Base-by-base conservation (phyloP, 768 basidiomycete species). In the Trametes villosa region DNA sequence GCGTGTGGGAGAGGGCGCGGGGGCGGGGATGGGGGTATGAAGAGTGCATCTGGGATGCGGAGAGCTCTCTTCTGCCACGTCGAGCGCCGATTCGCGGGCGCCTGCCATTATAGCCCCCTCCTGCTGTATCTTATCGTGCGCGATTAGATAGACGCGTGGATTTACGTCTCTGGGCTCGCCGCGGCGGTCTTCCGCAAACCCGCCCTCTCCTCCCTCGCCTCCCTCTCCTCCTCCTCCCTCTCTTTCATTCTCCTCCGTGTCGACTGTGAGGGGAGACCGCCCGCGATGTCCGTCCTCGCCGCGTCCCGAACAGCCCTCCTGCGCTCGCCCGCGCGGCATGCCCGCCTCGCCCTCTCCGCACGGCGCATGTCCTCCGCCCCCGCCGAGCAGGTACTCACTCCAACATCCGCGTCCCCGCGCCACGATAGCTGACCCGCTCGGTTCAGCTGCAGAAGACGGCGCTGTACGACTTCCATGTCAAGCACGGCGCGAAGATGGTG, bases 401-500 rank as follows among this genome's bases (percentile, higher is more conserved):
- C n/a, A 5, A n/a, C 4, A 8, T 1, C 1, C 20, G 9, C 7
- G 4, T 18, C 13, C 22, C 17, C 9, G 11, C 9, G 17, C 11
- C n/a, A n/a, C n/a, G n/a, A 38, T 6, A 15, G 15, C 51, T 51
- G 27, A 48, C 9, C 3, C 31, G 11, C 26, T 17, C 27, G n/a
- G 18, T 24, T 22, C 44, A 86, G 82, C 75, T 86, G 31, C 72
- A 65, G 56, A 85, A 83, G 69, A 98, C 95, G 0, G 84, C 85
- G 0, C 79, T 98, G 4, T 94, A 96, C 68, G 92, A 95, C 70
- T 96, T 95, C 71, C 96, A 99, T 71, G 72, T 92, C 46, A 72
- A 86, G 62, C 80, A 91, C 72, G 88, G 82, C 18, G 96, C 89
- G 1, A 96, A 96, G 75, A 95, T 98, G 93, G 94, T 97, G 0